phyloP scores from a whole-genome alignment of 768 basidiomycete species.

The Suillus subaureus region DNA sequence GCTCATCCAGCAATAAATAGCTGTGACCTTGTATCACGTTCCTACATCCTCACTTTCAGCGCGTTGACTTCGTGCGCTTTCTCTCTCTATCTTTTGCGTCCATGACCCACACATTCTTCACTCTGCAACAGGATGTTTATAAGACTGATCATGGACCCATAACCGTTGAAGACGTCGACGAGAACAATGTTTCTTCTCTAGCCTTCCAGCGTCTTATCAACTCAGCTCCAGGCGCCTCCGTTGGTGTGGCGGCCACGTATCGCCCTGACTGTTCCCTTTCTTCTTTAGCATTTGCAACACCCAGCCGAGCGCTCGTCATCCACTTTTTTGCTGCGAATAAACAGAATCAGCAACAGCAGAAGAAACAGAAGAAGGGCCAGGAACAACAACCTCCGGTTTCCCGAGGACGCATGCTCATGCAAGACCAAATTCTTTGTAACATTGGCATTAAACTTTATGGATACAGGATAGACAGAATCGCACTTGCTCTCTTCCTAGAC shows the following conservation, averaged over 20 bases:
- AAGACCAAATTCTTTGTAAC: constrained; percentile 35
- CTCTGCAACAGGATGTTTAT: constrained; percentile 39
- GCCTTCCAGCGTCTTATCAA: constrained; percentile 34
- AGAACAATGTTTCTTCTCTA: constrained; percentile 24
- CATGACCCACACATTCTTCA: constrained; percentile 21
- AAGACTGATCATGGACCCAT: constrained; percentile 25
- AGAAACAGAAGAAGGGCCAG: constrained; percentile 9
- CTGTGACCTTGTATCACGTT: background rate
- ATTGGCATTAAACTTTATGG: constrained; percentile 35
- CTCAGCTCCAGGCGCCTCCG: constrained; percentile 21
- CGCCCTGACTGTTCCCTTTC: constrained; percentile 36
- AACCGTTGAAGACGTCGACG: constrained; percentile 28
- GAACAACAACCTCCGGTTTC: background rate
- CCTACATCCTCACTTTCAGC: background rate
- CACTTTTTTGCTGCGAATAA: constrained; percentile 24
- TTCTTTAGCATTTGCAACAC: constrained; percentile 43
- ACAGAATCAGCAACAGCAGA: constrained; percentile 5
- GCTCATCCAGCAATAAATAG: too few species aligned
- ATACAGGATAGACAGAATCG: constrained; percentile 50
- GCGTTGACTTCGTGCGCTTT: background rate
- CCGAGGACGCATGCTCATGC: constrained; percentile 27
- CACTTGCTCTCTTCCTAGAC: constrained; percentile 43
- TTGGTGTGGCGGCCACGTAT: constrained; percentile 50
- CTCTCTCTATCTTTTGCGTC: background rate
- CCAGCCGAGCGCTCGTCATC: constrained; percentile 38